Base-by-base conservation (phyloP, 2,329 filamentous ascomycete species). In the Fusarium luffae region DNA sequence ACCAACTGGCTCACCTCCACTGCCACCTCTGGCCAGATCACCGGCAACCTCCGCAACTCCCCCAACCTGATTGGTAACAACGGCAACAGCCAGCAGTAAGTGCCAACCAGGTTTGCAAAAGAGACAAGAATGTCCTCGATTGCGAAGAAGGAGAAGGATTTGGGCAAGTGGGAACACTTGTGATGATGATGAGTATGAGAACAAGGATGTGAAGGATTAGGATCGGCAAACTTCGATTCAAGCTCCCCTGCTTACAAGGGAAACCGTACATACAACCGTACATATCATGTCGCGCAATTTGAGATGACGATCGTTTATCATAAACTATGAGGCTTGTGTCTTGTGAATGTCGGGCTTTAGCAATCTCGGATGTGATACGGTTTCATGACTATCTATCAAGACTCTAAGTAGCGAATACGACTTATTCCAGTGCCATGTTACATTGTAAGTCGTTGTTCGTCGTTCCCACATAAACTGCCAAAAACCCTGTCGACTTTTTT, bases 51-150 rank as follows among this genome's bases (percentile, higher is more conserved):
- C 11, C 76, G 72, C 50, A 75, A 80, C 68, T 84, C 82, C 51
- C 78, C 79, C 68, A 87, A 87, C 79, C 75, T 80, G 65, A 78
- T 86, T 64, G 82, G 78, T 41, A 86, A 85, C 80, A 87, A 88
- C 77, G 82, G 82, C 50, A 77, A 75, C 57, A 55, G 61, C n/a
- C 46, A 55, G n/a, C 74, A 78, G 74, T 74, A 76, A 70, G 37
- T 25, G 25, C 10, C 40, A 30, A n/a, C n/a, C 19, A 21, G 8
- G 28, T 28, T 14, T 44, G 3, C 21, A 56, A 16, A 43, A 42
- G 44, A 50, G 25, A 28, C 27, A n/a, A 21, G 23, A 7, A 27
- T 28, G n/a, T 28, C 23, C 13, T 49, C 7, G 27, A 42, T 19
- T 48, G 47, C 25, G 44, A 40, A 44, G 41, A 41, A 23, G 18